These are phyloP conservation scores for Kurtzmaniella quercitrusa DNA, from an alignment of 1,139 yeast genomes.

Conservation along the genomic window DNA sequence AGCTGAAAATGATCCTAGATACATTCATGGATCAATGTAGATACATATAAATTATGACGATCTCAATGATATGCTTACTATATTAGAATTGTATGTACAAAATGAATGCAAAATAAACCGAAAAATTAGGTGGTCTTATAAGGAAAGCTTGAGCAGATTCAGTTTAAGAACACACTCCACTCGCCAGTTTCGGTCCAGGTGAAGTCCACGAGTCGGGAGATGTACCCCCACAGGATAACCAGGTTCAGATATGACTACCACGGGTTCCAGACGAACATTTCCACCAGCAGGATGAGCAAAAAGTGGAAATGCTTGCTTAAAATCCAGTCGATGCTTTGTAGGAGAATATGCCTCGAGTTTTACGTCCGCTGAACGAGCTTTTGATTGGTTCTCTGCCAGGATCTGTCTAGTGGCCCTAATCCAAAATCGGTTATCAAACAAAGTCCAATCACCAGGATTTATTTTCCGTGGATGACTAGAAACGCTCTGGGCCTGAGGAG, in stretches of 20 bases:
- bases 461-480: not conserved
- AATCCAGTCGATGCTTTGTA: not conserved
- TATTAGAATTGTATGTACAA: not conserved
- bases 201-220: constrained; percentile 3
- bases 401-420: not conserved
- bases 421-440: constrained; percentile 7
- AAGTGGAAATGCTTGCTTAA: not conserved
- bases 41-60: too few relatives aligned
- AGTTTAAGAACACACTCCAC: not conserved
- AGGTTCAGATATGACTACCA: not conserved
- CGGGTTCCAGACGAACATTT: constrained; percentile 2
- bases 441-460: constrained; percentile 2
- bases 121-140: not conserved
- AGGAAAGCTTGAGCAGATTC: not conserved
- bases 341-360: not conserved
- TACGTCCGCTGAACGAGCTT: not conserved
- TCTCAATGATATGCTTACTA: not conserved
- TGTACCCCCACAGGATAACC: not conserved
- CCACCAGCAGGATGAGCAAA: not conserved
- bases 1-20: too few relatives aligned
- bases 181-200: constrained; percentile 1
- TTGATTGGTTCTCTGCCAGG: not conserved
- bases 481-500: not conserved
- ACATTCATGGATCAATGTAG: too few relatives aligned
- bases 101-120: not conserved